Base-by-base conservation (phyloP, 495 filamentous ascomycete genomes). In the Aspergillus conjunctus region DNA sequence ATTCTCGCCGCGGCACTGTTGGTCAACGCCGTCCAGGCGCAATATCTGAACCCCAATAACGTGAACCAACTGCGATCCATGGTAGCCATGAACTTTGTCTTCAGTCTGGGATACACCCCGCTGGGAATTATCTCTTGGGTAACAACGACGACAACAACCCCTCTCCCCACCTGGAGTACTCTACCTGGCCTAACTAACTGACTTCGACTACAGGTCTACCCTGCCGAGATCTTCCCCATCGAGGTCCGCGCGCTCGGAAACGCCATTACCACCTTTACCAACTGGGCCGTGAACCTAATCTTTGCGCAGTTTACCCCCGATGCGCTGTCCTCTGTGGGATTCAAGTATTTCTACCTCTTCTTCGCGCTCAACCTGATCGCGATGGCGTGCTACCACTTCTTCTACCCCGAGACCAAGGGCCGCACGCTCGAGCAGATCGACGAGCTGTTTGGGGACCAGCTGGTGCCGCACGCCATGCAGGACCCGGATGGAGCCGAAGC, bases 211-310 rank as follows among this genome's bases (percentile, higher is more conserved):
- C 30, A 58, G 56, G 76, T 81, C 15, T 82, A 81, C 52, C 78
- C 79, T 48, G 83, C 85, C n/a, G 81, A 84, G 69, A 81, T 84
- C 39, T 82, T 82, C 71, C 81, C 80, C 1, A 71, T 79, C 7
- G 76, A 81, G 54, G 73, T 82, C 12, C 77, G 81, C 45, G 77
- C 73, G 26, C 78, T 78, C 49, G 80, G 77, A 8, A 83, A 82
- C 59, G 72, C 79, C 12, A 54, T 84, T 14, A 73, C 80, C 6
- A 81, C 81, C 10, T 73, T 80, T 52, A 77, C 77, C 6, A 81
- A 83, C 67, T 83, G 81, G 71, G 77, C 75, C 20, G 69, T 80
- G 2, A 82, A 81, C 57, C 61, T 82, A 49, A 59, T 84, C 15
- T 81, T 84, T 56, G 81, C 77, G 0, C 82, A 84, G 48, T 79